Base-by-base conservation (phyloP, 768 basidiomycete species). In the Lentinula aciculospora region DNA sequence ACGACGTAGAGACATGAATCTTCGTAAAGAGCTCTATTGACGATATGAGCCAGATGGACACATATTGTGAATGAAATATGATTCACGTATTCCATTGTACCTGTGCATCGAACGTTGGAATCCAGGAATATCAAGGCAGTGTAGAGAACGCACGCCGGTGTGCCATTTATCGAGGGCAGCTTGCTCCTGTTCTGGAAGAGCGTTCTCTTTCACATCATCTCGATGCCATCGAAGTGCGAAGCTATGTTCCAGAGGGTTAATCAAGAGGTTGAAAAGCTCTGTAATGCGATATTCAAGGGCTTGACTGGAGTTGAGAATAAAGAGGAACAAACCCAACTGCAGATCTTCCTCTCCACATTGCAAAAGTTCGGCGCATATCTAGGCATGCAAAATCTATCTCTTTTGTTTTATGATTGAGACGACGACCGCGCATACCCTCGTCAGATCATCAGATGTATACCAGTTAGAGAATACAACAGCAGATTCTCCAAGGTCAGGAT, bases 191-290 rank as follows among this genome's bases (percentile, higher is more conserved):
- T 84, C 81, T 17, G 74, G 67, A 0, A 73, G 78, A 0, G 83
- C 86, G 23, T 75, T 72, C 64, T 83, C 84, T 28, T 69, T 72
- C 4, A 92, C 78, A 67, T 89, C 89, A 60, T 92, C 90, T 2
- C 89, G 80, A 67, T 91, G 90, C 88, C 89, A 91, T 37, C 88
- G 75, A 51, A 91, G 72, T 1, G 88, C 86, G 67, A 90, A 91
- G 46, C 83, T 76, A 59, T 85, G 83, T 4, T 68, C 64, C 9
- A 74, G 56, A 0, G 89, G 90, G 65, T 91, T 88, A 32, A 92
- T 84, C 21, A 92, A 73, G 54, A 90, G 65, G 64, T 90, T 91
- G 68, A 90, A 89, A 25, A 90, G 68, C 64, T 92, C 89, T 89
- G 53, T 4, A 42, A 40, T 28, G 3, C 27, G 10, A 27, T 53